A percentile compares a stretch with the other conserved stretches of the same genome.
These are phyloP conservation scores for Mimosa pudica DNA, from an alignment of 306 rosid genomes.

Conservation along the genomic window DNA sequence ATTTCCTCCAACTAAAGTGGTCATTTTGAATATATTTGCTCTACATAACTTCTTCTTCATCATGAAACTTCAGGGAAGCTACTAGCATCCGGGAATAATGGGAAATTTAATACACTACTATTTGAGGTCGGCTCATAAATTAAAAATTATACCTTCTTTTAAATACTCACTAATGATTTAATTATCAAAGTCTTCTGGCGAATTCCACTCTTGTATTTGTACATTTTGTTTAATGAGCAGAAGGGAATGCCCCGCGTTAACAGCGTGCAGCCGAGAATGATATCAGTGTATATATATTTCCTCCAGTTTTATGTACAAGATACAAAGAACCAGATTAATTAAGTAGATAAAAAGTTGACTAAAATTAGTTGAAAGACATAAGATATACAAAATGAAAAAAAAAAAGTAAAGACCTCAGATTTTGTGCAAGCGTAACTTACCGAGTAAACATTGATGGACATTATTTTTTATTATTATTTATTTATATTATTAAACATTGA, in stretches of 20 bases:
- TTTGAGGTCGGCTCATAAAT: slow-evolving; percentile 6
- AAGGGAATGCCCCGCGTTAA: not conserved
- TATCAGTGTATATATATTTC: too few species aligned
- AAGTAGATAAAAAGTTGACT: too few species aligned
- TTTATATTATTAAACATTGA: not conserved
- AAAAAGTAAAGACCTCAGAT: too few species aligned
- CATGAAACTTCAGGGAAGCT: slow-evolving; percentile 25
- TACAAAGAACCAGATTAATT: too few species aligned
- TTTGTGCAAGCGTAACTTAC: too few species aligned
- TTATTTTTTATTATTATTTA: not conserved
- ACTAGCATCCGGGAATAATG: not conserved
- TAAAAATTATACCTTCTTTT: not conserved
- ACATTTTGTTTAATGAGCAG: not conserved
- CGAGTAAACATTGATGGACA: not conserved
- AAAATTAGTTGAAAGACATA: too few species aligned
- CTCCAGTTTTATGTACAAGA: too few species aligned
- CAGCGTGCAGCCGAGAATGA: slow-evolving; percentile 6
- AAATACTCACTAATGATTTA: not conserved
- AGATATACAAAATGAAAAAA: too few species aligned
- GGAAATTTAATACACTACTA: not conserved
- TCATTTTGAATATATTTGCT: not conserved
- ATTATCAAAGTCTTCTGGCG: not conserved
- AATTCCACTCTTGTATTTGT: not conserved
- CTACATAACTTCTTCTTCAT: not conserved
- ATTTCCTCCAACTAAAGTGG: slow-evolving; percentile 36